Conservation (phyloP, 768 basidiomycete species). For the Mycena filopes region DNA sequence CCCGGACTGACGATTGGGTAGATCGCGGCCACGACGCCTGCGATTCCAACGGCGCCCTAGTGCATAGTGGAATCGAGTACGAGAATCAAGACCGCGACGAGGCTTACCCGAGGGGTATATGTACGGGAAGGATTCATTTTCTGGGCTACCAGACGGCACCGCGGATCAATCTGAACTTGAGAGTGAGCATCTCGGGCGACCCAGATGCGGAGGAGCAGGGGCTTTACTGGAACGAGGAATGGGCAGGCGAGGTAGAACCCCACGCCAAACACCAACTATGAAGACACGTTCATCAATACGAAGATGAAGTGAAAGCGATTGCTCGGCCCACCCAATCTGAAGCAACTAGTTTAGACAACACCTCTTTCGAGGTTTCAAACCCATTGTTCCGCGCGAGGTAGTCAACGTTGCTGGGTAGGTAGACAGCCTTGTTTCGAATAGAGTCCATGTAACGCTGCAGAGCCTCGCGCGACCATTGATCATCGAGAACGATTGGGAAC, state of each 20-base stretch:
- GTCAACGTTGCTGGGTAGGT: conserved; percentile 75
- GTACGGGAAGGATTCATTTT: conserved; percentile 83
- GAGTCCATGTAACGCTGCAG: conserved; percentile 67
- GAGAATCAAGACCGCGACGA: too few species aligned
- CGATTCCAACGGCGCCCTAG: conserved; percentile 77
- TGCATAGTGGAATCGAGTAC: not conserved
- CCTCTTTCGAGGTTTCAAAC: conserved; percentile 54
- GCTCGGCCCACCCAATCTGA: conserved; percentile 66
- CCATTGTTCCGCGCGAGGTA: conserved; percentile 75
- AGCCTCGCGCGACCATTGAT: conserved; percentile 66
- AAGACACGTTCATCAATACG: not conserved
- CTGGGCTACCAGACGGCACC: conserved; percentile 69
- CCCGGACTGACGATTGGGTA: conserved; percentile 74
- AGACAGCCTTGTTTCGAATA: conserved; percentile 66
- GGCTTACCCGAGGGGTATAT: conserved; percentile 67
- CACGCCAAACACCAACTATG: conserved; percentile 68
- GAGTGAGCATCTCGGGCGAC: not conserved
- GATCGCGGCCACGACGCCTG: conserved; percentile 72
- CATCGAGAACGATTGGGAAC: conserved; percentile 73
- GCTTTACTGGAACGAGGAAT: conserved; percentile 68
- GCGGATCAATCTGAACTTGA: conserved; percentile 61
- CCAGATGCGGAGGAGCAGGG: too few species aligned
- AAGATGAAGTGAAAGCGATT: too few species aligned
- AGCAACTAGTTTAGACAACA: conserved; percentile 55
- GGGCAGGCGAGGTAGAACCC: conserved; percentile 75